Evolutionary conservation across 768 basidiomycete species (phyloP).

Genomic region (Pleurotus salmoneostramineus): DNA sequence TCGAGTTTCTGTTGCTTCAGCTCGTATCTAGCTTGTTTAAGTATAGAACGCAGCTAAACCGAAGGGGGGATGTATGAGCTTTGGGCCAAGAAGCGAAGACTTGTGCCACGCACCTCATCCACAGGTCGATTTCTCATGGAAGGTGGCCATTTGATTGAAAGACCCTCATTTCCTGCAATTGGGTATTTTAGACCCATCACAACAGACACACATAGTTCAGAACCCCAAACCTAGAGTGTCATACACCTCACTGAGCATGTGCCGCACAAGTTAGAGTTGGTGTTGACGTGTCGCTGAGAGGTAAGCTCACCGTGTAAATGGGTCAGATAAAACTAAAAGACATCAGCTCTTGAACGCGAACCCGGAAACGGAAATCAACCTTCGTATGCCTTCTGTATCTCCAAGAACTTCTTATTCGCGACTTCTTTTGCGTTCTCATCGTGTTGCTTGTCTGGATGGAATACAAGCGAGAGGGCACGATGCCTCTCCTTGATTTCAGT

Average conservation of each 20-base stretch:
- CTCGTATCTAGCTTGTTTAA: conserved; percentile 35
- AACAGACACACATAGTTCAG: neutral
- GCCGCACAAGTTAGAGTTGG: conserved; percentile 1
- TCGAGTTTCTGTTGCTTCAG: conserved; percentile 33
- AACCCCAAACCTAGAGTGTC: conserved; percentile 56
- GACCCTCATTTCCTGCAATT: conserved; percentile 27
- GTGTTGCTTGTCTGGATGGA: conserved; percentile 83
- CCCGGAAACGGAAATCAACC: conserved; percentile 31
- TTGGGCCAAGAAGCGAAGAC: neutral
- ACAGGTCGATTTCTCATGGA: conserved; percentile 37
- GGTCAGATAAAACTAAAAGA: conserved; percentile 62
- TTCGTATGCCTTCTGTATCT: conserved; percentile 83
- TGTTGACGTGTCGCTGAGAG: neutral
- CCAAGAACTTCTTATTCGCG: conserved; percentile 66
- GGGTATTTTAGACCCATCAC: neutral
- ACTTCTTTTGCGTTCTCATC: conserved; percentile 50
- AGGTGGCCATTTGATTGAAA: conserved; percentile 40
- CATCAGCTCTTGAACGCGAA: neutral
- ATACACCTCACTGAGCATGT: conserved; percentile 57
- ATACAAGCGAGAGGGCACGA: conserved; percentile 65
- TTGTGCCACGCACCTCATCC: conserved; percentile 37
- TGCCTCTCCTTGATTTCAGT: conserved; percentile 69
- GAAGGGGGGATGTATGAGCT: neutral
- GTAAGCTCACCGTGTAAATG: conserved; percentile 54
- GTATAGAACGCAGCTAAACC: conserved; percentile 39